phyloP scores from a whole-genome alignment of 1,139 yeast species.

The Saccharomyces hybrid region DNA sequence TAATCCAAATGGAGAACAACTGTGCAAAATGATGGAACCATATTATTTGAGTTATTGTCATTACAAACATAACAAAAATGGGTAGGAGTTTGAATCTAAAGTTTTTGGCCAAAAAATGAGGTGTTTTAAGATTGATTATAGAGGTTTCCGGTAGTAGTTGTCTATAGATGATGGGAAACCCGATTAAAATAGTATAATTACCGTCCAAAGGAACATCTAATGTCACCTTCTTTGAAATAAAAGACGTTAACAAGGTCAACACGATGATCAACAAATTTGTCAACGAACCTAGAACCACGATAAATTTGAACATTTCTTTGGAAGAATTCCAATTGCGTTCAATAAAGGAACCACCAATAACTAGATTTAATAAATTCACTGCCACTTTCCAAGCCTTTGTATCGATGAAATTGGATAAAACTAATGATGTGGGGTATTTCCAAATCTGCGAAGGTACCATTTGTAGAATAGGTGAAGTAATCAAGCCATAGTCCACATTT shows the following conservation, averaged over 20 bases:
- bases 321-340: constrained; percentile 50
- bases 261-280: constrained; percentile 50
- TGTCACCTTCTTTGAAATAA: constrained; percentile 27
- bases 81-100: constrained; percentile 72
- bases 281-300: constrained; percentile 47
- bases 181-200: constrained; percentile 61
- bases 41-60: constrained; percentile 31
- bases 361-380: constrained; percentile 44
- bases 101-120: constrained; percentile 56
- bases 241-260: constrained; percentile 34
- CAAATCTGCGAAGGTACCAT: constrained; percentile 59
- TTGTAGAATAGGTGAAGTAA: constrained; percentile 48
- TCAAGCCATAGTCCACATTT: constrained; percentile 20
- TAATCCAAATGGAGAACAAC: constrained; percentile 56
- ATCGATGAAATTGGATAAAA: constrained; percentile 68
- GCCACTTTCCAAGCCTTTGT: constrained; percentile 45
- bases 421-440: constrained; percentile 68
- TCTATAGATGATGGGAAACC: constrained; percentile 77
- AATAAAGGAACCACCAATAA: constrained; percentile 46
- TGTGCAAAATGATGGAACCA: constrained; percentile 44
- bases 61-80: constrained; percentile 44
- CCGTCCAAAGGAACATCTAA: constrained; percentile 53
- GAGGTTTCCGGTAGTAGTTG: constrained; percentile 88
- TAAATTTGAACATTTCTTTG: constrained; percentile 52
- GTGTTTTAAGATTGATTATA: constrained; percentile 37